phyloP scores from a whole-genome alignment of 2,329 filamentous ascomycete species.

The Dactylonectria estremocensis region DNA sequence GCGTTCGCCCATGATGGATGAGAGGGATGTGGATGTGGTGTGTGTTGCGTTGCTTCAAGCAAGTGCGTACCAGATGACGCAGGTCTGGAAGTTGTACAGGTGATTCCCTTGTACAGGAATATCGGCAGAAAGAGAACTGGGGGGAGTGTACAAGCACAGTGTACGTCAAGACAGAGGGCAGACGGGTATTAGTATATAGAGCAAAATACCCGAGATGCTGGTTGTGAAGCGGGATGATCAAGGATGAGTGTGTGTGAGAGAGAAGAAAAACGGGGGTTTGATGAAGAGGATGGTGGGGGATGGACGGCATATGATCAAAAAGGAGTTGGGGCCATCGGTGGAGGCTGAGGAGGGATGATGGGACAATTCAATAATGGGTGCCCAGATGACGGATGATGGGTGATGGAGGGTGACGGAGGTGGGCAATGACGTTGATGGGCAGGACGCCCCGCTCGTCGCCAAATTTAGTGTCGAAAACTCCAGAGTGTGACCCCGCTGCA shows the following conservation, averaged over 20 bases:
- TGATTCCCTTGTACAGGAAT: neutral
- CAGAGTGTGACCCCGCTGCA: slow-evolving; percentile 44
- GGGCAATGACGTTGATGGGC: slow-evolving; percentile 49
- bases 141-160: slow-evolving; percentile 3
- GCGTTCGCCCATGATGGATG: slow-evolving; percentile 53
- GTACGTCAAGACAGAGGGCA: slow-evolving; percentile 16
- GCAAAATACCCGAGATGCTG: slow-evolving; percentile 11
- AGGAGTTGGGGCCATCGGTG: slow-evolving; percentile 20
- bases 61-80: slow-evolving; percentile 28
- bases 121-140: neutral
- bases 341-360: slow-evolving; percentile 16
- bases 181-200: slow-evolving; percentile 3
- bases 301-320: slow-evolving; percentile 40
- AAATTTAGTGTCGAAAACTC: slow-evolving; percentile 42
- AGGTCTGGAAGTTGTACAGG: slow-evolving; percentile 24
- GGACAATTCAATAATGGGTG: slow-evolving; percentile 33
- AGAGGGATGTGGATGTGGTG: slow-evolving; percentile 11
- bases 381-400: slow-evolving; percentile 38
- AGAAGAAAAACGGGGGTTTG: slow-evolving; percentile 10
- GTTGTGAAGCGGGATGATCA: slow-evolving; percentile 6
- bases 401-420: slow-evolving; percentile 38
- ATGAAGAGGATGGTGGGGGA: slow-evolving; percentile 40
- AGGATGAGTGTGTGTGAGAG: slow-evolving; percentile 25
- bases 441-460: slow-evolving; percentile 37
- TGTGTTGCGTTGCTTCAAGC: slow-evolving; percentile 21